phyloP scores from a whole-genome alignment of 306 rosid species.

The Mucuna pruriens region DNA sequence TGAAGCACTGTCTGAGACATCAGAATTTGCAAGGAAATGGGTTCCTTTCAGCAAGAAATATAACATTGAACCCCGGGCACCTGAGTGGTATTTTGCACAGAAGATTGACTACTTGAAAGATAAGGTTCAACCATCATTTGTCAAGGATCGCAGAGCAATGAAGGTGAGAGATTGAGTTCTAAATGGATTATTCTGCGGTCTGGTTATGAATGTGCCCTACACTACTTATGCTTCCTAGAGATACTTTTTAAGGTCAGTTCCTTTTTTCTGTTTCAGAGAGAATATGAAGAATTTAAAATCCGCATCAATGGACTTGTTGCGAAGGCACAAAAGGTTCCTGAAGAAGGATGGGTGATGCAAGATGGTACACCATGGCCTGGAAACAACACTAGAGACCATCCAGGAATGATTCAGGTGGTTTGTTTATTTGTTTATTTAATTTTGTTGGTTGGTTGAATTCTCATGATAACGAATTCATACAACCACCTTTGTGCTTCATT shows the following conservation, averaged over 20 bases:
- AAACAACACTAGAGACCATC: slow-evolving; percentile 94
- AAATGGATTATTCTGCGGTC: not conserved
- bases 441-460: slow-evolving; percentile 33
- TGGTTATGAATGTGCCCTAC: not conserved
- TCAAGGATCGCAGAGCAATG: slow-evolving; percentile 92
- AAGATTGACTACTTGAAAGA: slow-evolving; percentile 92
- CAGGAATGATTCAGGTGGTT: slow-evolving; percentile 93
- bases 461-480: slow-evolving; percentile 13
- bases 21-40: slow-evolving; percentile 90
- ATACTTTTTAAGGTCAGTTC: slow-evolving; percentile 14
- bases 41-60: slow-evolving; percentile 86
- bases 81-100: slow-evolving; percentile 86
- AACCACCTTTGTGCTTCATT: slow-evolving; percentile 4
- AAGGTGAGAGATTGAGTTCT: slow-evolving; percentile 57
- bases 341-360: slow-evolving; percentile 97
- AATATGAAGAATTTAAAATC: slow-evolving; percentile 87
- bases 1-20: slow-evolving; percentile 85
- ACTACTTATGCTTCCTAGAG: not conserved
- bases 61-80: slow-evolving; percentile 87
- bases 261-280: slow-evolving; percentile 62
- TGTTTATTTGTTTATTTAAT: not conserved
- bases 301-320: slow-evolving; percentile 81
- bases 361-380: slow-evolving; percentile 99
- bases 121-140: slow-evolving; percentile 88
- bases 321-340: slow-evolving; percentile 80